These are phyloP conservation scores for Boletus eberwhitei DNA, from an alignment of 768 basidiomycete species.

Conservation along the genomic window DNA sequence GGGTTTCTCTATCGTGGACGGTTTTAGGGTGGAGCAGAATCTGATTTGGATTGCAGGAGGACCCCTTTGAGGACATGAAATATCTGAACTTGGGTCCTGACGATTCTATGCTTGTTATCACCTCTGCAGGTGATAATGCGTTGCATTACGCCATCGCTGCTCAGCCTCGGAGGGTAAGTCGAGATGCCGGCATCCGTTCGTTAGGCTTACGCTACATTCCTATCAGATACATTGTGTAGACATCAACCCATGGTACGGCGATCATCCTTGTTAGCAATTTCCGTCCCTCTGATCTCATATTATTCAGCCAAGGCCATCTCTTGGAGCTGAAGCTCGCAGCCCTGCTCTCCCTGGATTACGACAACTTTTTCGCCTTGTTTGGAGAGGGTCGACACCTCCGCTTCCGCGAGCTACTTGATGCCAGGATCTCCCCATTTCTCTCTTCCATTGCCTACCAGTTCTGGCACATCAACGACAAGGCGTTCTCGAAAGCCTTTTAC, in stretches of 20 bases:
- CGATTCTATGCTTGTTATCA: slow-evolving; percentile 72
- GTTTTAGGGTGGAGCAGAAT: neutral
- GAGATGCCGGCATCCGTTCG: neutral
- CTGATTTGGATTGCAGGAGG: slow-evolving; percentile 45
- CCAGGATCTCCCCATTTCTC: slow-evolving; percentile 59
- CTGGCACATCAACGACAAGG: slow-evolving; percentile 60
- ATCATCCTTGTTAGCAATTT: neutral
- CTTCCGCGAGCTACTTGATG: slow-evolving; percentile 61
- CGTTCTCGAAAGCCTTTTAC: slow-evolving; percentile 57
- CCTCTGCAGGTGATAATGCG: slow-evolving; percentile 77
- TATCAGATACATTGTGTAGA: slow-evolving; percentile 65
- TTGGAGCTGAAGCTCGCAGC: slow-evolving; percentile 77
- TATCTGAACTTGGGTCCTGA: slow-evolving; percentile 53
- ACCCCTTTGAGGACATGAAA: slow-evolving; percentile 70
- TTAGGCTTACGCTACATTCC: neutral
- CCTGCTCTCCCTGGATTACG: slow-evolving; percentile 50
- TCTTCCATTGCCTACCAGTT: slow-evolving; percentile 75
- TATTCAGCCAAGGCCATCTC: slow-evolving; percentile 63
- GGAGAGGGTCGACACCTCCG: slow-evolving; percentile 57
- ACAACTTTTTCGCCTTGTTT: slow-evolving; percentile 65
- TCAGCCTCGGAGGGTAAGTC: slow-evolving; percentile 47
- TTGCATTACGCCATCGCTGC: slow-evolving; percentile 75
- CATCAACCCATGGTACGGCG: slow-evolving; percentile 59
- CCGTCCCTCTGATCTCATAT: neutral
- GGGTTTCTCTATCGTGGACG: slow-evolving; percentile 6